Base-by-base conservation (phyloP, 768 basidiomycete genomes). In the Boletellus ananiceps region DNA sequence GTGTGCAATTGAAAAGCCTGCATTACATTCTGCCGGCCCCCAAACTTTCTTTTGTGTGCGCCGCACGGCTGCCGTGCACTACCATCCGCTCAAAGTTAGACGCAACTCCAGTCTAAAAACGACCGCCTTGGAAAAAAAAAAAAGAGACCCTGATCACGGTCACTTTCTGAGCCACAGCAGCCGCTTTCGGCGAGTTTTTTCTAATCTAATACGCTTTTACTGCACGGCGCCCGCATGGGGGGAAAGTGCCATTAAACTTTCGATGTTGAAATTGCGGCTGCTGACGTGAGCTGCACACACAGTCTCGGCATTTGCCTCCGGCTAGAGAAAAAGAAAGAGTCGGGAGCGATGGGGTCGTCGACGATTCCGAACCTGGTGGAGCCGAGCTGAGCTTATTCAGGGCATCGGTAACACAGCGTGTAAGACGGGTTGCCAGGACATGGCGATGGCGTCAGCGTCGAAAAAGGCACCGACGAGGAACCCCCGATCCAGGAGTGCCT, bases 231-330 rank as follows among this genome's bases (percentile, higher is more conserved):
- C 29, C 11, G 29, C 11, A 29, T 29, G 29, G 29, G 29, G 11
- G 29, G 40, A 40, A 32, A 2, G 41, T 7, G 8, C 31, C 41
- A 15, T 57, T 71, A 76, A 11, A 69, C 61, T 9, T 70, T 64
- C 3, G 70, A 63, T 23, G 58, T 40, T 62, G 3, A 47, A 33
- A 60, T 40, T 12, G 81, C 77, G 2, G 73, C 65, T 33, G 64
- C 57, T 13, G 59, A 51, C 4, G 71, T 74, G 43, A 82, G 69
- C 13, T 62, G 44, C 8, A 40, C 49, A 61, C 40, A 34, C 53
- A 58, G 14, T 46, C 32, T n/a, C 32, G 44, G 27, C 25, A 39
- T 32, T 40, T 32, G 33, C 41, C 29, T 25, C 56, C 44, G 15
- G 43, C 50, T 36, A 57, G 55, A 25, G 36, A 25, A 14, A 5